Evolutionary conservation across 352 stramenopile species (phyloP), one percentile per base, ranked within the genome.

Genomic region (Pythium sukuiense): DNA sequence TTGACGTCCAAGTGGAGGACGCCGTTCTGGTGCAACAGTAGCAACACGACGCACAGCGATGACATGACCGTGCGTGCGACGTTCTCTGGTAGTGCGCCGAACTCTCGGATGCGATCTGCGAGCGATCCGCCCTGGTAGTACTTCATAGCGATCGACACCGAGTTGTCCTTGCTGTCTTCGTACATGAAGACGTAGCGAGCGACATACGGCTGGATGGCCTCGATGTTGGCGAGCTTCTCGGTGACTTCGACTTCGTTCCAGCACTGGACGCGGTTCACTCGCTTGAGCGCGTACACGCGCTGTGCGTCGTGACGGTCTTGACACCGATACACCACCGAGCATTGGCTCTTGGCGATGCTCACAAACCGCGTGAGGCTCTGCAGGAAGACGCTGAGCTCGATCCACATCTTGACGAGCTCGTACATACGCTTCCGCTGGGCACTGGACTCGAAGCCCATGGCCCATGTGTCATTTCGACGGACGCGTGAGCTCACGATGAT

Each of bases 1-100:
- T 88, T 90, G 46, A 90, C 70, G 62, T 90, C 80, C 55, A 90
- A 59, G 50, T 89, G 82, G 30, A 90, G 64, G 20, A 90, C 73
- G 30, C 69, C 37, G 53, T 88, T 64, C 58, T 76, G 71, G 61
- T 90, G 81, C 20, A 88, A 69, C 45, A 83, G 35, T 33, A 71
- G 72, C 26, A 90, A 69, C 26, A 76, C 78, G 16, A 73, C 61
- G 37, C 80, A 89, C 6, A 90, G 71, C 12, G 69, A 76, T 5
- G 79, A 53, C 41, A 86, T 60, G 26, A 90, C 76, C 2, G 33
- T 69, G 46, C 76, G 74, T 1, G 77, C 73, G 45, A 73, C 35
- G 11, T 53, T 56, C 62, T 90, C 74, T 14, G 66, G 46, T 2
- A 87, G 56, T 7, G 73, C 45, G 0, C 78, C 78, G 9, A 46